phyloP scores from a whole-genome alignment of 768 basidiomycete species.

The Suillus luteus region DNA sequence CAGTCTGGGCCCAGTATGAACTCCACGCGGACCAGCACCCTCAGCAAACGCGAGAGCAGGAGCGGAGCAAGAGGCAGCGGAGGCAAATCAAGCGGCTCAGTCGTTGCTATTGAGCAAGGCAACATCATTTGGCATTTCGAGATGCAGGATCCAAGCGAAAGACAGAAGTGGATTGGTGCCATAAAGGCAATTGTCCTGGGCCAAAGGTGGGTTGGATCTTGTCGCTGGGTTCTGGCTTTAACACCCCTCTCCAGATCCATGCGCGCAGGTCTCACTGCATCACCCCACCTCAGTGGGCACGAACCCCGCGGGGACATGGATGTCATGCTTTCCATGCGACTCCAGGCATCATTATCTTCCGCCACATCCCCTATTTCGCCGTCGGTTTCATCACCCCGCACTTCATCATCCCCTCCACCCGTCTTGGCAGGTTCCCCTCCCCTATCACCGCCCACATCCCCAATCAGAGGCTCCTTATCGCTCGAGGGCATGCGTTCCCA shows the following conservation, averaged over 20 bases:
- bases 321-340: slow-evolving; percentile 79
- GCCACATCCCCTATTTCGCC: slow-evolving; percentile 15
- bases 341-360: slow-evolving; percentile 56
- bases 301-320: slow-evolving; percentile 83
- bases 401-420: slow-evolving; percentile 28
- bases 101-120: slow-evolving; percentile 39
- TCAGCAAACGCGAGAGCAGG: slow-evolving; percentile 11
- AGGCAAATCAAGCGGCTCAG: slow-evolving; percentile 1
- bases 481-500: slow-evolving; percentile 25
- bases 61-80: neutral
- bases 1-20: neutral
- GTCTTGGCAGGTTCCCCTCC: slow-evolving; percentile 22
- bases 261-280: slow-evolving; percentile 62
- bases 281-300: slow-evolving; percentile 43
- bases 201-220: slow-evolving; percentile 35
- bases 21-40: neutral
- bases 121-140: slow-evolving; percentile 72
- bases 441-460: slow-evolving; percentile 26
- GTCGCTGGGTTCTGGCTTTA: neutral
- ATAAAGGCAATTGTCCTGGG: slow-evolving; percentile 74
- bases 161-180: slow-evolving; percentile 73
- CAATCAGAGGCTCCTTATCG: slow-evolving; percentile 19
- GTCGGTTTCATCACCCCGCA: slow-evolving; percentile 12
- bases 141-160: slow-evolving; percentile 58
- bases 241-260: slow-evolving; percentile 49